phyloP scores from a whole-genome alignment of 805 yeast genomes.

The Kodamaea kaohsiungensis region DNA sequence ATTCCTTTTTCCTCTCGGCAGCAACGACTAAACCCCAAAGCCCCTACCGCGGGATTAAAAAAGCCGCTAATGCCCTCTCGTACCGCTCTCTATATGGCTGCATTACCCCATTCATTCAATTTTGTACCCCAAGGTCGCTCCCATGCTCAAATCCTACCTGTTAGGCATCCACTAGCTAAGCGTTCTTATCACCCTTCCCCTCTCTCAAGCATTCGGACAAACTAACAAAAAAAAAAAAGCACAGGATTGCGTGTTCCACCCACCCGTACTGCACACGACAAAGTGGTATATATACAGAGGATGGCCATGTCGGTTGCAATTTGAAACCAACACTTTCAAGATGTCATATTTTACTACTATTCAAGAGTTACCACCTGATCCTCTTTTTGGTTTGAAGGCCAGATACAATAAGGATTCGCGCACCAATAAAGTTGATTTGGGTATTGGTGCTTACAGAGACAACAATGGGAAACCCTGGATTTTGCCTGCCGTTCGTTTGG shows the following conservation, averaged over 20 bases:
- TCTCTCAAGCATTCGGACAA: not conserved
- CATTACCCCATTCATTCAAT: not conserved
- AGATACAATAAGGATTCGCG: constrained; percentile 61
- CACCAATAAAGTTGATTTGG: constrained; percentile 74
- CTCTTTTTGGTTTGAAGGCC: constrained; percentile 79
- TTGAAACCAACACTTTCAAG: constrained; percentile 5
- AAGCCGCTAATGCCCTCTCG: not conserved
- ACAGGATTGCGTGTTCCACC: not conserved
- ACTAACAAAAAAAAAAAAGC: not conserved
- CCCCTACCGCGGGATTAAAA: not conserved
- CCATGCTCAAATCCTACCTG: not conserved
- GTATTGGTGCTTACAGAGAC: constrained; percentile 80
- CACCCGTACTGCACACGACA: not conserved
- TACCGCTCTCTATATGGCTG: not conserved
- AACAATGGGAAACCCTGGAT: constrained; percentile 71
- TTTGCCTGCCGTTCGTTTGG: constrained; percentile 64
- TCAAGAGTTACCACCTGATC: constrained; percentile 77
- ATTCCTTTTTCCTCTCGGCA: not conserved
- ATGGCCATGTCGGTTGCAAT: not conserved
- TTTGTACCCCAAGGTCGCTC: not conserved
- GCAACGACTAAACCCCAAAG: not conserved
- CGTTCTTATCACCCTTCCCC: not conserved
- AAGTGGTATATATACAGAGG: not conserved
- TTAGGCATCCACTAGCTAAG: not conserved
- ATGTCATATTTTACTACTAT: constrained; percentile 51